These are phyloP conservation scores for Epipyxis sp. DNA, from an alignment of 108 stramenopile genomes.

Conservation along the genomic window DNA sequence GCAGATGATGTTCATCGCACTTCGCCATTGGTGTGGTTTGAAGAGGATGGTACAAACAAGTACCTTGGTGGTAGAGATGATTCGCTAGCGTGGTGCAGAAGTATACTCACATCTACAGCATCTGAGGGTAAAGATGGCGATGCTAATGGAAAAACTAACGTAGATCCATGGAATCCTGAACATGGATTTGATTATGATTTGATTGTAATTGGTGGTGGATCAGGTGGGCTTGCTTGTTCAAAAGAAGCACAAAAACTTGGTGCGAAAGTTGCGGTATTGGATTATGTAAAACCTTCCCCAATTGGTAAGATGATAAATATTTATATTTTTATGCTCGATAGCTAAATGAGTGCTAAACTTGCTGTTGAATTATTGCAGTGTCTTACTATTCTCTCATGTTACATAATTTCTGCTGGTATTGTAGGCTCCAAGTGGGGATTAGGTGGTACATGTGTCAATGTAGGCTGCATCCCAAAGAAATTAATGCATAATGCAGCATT, in stretches of 20 bases:
- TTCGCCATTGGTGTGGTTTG: slow-evolving; percentile 34
- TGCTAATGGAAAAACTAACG: too few species aligned
- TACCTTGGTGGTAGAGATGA: slow-evolving; percentile 48
- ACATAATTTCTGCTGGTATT: slow-evolving; percentile 47
- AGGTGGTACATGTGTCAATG: slow-evolving; percentile 96
- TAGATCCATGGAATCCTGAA: slow-evolving; percentile 63
- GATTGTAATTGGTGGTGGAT: slow-evolving; percentile 93
- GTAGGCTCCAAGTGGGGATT: slow-evolving; percentile 91
- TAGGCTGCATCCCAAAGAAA: slow-evolving; percentile 98
- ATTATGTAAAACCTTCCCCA: slow-evolving; percentile 86
- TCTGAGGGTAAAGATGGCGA: background rate
- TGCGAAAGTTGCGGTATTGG: slow-evolving; percentile 84
- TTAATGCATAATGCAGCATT: slow-evolving; percentile 85
- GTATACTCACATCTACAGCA: background rate
- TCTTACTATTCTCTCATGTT: background rate
- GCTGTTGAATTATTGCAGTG: background rate
- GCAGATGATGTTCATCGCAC: slow-evolving; percentile 37
- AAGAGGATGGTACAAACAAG: background rate
- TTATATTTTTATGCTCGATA: too few species aligned
- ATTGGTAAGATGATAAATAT: background rate
- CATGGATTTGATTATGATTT: slow-evolving; percentile 90
- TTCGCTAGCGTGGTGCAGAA: slow-evolving; percentile 34
- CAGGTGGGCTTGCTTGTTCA: slow-evolving; percentile 77
- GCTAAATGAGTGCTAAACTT: too few species aligned
- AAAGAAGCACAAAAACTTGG: slow-evolving; percentile 90